phyloP scores from a whole-genome alignment of 1,139 yeast genomes.

The Nematodospora anomalae region DNA sequence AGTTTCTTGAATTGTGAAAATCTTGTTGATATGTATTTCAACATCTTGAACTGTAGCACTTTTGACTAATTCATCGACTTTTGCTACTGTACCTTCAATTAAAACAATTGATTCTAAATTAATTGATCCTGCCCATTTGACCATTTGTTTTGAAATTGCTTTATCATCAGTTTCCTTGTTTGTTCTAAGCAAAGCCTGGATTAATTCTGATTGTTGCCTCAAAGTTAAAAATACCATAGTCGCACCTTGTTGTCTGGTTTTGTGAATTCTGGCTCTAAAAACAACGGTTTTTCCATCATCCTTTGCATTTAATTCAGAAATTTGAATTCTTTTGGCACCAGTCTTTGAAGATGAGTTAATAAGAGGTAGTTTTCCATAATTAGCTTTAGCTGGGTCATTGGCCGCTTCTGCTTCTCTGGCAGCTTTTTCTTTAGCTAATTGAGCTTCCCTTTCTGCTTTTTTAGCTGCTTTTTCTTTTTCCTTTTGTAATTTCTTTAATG shows the following conservation, averaged over 20 bases:
- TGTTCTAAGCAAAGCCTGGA: slow-evolving; percentile 82
- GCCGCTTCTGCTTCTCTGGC: slow-evolving; percentile 72
- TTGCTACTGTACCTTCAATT: slow-evolving; percentile 80
- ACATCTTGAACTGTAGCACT: slow-evolving; percentile 90
- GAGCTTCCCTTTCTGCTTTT: slow-evolving; percentile 91
- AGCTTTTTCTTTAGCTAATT: slow-evolving; percentile 81
- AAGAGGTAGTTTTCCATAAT: slow-evolving; percentile 88
- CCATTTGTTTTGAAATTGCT: slow-evolving; percentile 88
- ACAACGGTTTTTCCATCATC: slow-evolving; percentile 79
- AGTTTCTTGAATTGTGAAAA: slow-evolving; percentile 79
- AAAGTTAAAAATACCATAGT: slow-evolving; percentile 87
- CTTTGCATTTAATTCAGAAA: slow-evolving; percentile 56
- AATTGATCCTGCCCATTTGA: slow-evolving; percentile 89
- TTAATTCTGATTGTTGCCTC: slow-evolving; percentile 81
- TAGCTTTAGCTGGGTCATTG: slow-evolving; percentile 79
- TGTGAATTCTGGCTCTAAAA: slow-evolving; percentile 93
- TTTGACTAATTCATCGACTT: slow-evolving; percentile 84
- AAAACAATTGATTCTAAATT: slow-evolving; percentile 88
- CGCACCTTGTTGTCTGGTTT: slow-evolving; percentile 92
- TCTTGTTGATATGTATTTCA: slow-evolving; percentile 75
- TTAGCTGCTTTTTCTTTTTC: slow-evolving; percentile 90
- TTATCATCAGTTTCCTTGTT: slow-evolving; percentile 50
- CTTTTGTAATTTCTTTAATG: slow-evolving; percentile 89
- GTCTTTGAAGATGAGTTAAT: slow-evolving; percentile 76
- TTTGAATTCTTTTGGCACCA: slow-evolving; percentile 48